Base-by-base conservation (phyloP, 495 filamentous ascomycete species). In the Penicillium pancosmium region DNA sequence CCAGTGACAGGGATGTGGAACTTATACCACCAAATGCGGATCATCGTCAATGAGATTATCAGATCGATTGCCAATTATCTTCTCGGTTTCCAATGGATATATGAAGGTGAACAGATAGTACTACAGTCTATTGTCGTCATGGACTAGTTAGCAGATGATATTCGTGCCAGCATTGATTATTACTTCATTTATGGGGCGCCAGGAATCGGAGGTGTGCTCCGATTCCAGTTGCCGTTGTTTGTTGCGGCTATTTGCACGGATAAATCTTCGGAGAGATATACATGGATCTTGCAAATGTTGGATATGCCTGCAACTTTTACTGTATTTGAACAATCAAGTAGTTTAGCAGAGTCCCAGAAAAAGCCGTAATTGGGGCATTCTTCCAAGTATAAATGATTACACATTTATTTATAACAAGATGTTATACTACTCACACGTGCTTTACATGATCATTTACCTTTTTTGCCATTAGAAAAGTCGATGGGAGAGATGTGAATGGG, bases 161-260 rank as follows among this genome's bases (percentile, higher is more conserved):
- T 68, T 6, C 62, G 61, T 23, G 56, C 58, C 5, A 68, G 65
- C 38, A 50, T 65, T 2, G 41, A 57, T 6, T 68, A 57, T 15
- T 35, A 59, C 36, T 63, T 66, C 19, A 52, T 34, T 6, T 63
- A 53, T 0, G 64, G 48, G 13, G 50, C 57, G 5, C 38, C 18
- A 7, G 44, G 43, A 1, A 31, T 66, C 35, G 64, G 55, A 18
- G 60, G 53, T 15, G 43, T 49, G 7, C 5, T 55, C 11, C 64
- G 60, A 38, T 46, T 63, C 8, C 36, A 53, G 7, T 63, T 56
- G 60, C 64, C 64, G n/a, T 61, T 66, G 43, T 66, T 63, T 13
- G 16, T 66, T 60, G 60, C 57, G 11, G 60, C 53, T 1, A 34
- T 53, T 13, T 55, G 41, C 35, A 11, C 31, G 4, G 43, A 25